A percentile compares a stretch with the other conserved stretches of the same genome.
Evolutionary conservation across 2,329 filamentous ascomycete species (phyloP).

Genomic region (Aureobasidium sp.): DNA sequence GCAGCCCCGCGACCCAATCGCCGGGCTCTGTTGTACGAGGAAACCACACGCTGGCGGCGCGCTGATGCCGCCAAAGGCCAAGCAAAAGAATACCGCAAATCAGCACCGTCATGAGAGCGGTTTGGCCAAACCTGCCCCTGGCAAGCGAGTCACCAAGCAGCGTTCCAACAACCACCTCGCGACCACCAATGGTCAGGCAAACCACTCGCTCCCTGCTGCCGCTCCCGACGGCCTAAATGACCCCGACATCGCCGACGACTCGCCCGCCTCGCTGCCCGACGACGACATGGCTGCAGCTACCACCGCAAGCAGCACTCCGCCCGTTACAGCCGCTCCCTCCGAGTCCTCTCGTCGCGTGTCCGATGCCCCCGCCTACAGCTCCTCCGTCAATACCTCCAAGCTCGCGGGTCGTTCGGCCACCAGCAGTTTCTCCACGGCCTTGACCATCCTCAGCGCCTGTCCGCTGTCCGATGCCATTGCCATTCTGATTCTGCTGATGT

Average conservation of each 20-base stretch:
- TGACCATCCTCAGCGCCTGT: conserved; percentile 82
- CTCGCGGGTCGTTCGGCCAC: conserved; percentile 40
- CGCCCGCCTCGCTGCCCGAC: conserved; percentile 13
- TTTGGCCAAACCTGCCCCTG: conserved; percentile 59
- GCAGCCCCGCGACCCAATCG: conserved; percentile 10
- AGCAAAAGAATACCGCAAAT: conserved; percentile 38
- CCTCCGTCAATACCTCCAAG: conserved; percentile 27
- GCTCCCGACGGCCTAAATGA: conserved; percentile 22
- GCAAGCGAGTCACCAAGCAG: conserved; percentile 54
- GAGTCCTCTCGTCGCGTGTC: conserved; percentile 17
- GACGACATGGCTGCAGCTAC: conserved; percentile 11
- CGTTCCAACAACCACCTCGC: conserved; percentile 34
- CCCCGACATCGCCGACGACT: conserved; percentile 15
- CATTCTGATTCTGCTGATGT: conserved; percentile 91
- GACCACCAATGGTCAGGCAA: conserved; percentile 11
- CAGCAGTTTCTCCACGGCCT: conserved; percentile 67
- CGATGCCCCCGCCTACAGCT: conserved; percentile 42
- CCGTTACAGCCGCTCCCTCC: not conserved
- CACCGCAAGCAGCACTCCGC: conserved; percentile 2
- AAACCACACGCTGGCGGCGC: conserved; percentile 21
- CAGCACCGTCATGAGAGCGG: conserved; percentile 74
- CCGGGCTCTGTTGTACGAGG: conserved; percentile 15
- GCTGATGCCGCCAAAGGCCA: conserved; percentile 45
- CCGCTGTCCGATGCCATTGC: conserved; percentile 92
- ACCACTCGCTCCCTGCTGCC: conserved; percentile 27